Percentiles rank a stretch among this genome's conserved stretches.
phyloP scores from a whole-genome alignment of 768 basidiomycete species.

The Tephrocybe sp. region DNA sequence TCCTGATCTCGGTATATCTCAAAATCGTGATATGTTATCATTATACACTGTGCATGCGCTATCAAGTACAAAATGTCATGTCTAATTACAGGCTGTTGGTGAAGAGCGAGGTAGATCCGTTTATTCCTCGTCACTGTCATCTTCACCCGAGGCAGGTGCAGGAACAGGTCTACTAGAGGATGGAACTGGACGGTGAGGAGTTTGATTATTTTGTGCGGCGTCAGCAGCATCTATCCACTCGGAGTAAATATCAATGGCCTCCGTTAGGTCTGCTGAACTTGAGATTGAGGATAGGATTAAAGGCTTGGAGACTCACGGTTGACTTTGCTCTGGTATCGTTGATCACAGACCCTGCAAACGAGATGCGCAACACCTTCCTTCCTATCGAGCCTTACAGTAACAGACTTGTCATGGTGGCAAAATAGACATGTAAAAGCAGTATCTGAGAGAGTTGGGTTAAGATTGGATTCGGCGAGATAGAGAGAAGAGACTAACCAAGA shows the following conservation, averaged over 20 bases:
- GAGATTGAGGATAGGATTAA: slow-evolving; percentile 8
- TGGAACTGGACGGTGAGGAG: slow-evolving; percentile 50
- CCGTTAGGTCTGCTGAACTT: slow-evolving; percentile 65
- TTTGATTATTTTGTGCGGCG: slow-evolving; percentile 64
- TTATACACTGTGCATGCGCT: slow-evolving; percentile 11
- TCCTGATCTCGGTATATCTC: slow-evolving; percentile 1
- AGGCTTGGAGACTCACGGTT: slow-evolving; percentile 53
- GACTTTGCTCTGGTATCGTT: slow-evolving; percentile 83
- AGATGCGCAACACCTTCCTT: slow-evolving; percentile 83
- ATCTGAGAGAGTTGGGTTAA: slow-evolving; percentile 45
- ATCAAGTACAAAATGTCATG: slow-evolving; percentile 15
- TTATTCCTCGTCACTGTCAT: slow-evolving; percentile 52
- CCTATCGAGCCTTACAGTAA: slow-evolving; percentile 79
- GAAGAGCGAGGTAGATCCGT: slow-evolving; percentile 8
- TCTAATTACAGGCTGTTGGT: slow-evolving; percentile 11
- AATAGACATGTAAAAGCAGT: slow-evolving; percentile 84
- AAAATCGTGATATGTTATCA: slow-evolving; percentile 8
- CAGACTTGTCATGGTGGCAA: slow-evolving; percentile 88
- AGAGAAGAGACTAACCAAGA: slow-evolving; percentile 50
- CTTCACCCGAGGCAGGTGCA: slow-evolving; percentile 40
- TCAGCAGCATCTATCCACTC: slow-evolving; percentile 92
- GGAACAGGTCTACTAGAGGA: slow-evolving; percentile 57
- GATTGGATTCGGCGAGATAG: neutral
- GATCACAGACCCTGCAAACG: slow-evolving; percentile 82
- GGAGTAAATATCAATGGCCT: slow-evolving; percentile 86